Percentiles rank a stretch among this genome's conserved stretches.
These are phyloP conservation scores for Platanthera guangdongensis DNA, from an alignment of 106 monocot species.

Conservation along the genomic window DNA sequence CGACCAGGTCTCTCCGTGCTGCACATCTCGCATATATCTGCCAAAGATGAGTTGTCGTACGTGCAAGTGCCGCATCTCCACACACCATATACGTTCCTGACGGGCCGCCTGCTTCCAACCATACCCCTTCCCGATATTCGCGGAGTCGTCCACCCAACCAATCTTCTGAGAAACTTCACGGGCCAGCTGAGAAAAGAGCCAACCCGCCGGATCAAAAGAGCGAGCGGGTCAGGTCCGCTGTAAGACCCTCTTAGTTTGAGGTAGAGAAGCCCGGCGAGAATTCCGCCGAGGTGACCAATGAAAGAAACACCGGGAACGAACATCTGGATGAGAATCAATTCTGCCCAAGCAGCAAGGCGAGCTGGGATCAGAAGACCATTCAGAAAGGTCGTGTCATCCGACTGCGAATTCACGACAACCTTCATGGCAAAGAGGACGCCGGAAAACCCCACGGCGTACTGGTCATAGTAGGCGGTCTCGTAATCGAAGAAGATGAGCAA, in stretches of 20 bases:
- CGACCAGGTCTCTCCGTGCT: slow-evolving; percentile 29
- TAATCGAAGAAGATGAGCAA: slow-evolving; percentile 61
- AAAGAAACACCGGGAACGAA: slow-evolving; percentile 79
- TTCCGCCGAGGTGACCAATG: slow-evolving; percentile 82
- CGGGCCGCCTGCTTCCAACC: slow-evolving; percentile 16
- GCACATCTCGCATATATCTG: slow-evolving; percentile 81
- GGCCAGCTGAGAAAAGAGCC: slow-evolving; percentile 46
- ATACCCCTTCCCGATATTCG: slow-evolving; percentile 46
- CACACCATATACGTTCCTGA: slow-evolving; percentile 14
- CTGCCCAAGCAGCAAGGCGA: slow-evolving; percentile 82
- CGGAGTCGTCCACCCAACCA: slow-evolving; percentile 15
- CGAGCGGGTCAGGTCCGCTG: slow-evolving; percentile 45
- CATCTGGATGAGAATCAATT: slow-evolving; percentile 73
- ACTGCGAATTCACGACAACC: slow-evolving; percentile 63
- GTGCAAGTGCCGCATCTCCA: slow-evolving; percentile 80
- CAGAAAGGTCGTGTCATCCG: slow-evolving; percentile 39
- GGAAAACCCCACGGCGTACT: slow-evolving; percentile 77
- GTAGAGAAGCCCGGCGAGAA: slow-evolving; percentile 81
- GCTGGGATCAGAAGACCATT: slow-evolving; percentile 65
- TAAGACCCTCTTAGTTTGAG: slow-evolving; percentile 35
- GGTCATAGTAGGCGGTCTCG: slow-evolving; percentile 51
- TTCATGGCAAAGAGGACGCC: slow-evolving; percentile 92
- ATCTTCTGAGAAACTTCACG: slow-evolving; percentile 20
- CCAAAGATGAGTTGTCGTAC: slow-evolving; percentile 52
- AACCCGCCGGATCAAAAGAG: slow-evolving; percentile 27